Evolutionary conservation across 805 yeast species (phyloP).

Genomic region (Zygoascus ofunaensis): DNA sequence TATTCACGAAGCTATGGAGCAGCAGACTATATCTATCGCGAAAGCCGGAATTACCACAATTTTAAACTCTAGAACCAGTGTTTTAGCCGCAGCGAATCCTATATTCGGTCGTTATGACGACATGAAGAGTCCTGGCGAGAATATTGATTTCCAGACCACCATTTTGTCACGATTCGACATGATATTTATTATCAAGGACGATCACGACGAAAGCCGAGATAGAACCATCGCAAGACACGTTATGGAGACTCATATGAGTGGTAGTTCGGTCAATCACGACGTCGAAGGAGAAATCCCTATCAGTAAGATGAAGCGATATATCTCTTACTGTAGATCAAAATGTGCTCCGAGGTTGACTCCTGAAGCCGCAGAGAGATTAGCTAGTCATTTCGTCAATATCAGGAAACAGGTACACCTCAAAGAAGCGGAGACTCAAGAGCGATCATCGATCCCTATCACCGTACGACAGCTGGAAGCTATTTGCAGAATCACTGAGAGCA

Average conservation of each 20-base stretch:
- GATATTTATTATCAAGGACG: slow-evolving; percentile 96
- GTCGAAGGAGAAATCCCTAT: slow-evolving; percentile 76
- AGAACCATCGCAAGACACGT: slow-evolving; percentile 89
- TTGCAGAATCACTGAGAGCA: slow-evolving; percentile 86
- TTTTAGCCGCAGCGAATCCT: slow-evolving; percentile 97
- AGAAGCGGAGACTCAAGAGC: slow-evolving; percentile 73
- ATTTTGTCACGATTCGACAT: slow-evolving; percentile 95
- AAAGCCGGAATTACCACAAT: slow-evolving; percentile 98
- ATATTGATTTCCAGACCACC: slow-evolving; percentile 95
- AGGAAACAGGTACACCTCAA: slow-evolving; percentile 72
- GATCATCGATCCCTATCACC: slow-evolving; percentile 95
- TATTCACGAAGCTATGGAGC: slow-evolving; percentile 99
- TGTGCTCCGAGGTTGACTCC: slow-evolving; percentile 90
- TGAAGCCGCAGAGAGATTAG: slow-evolving; percentile 81
- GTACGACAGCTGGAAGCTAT: slow-evolving; percentile 97
- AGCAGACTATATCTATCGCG: slow-evolving; percentile 96
- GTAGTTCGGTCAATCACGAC: slow-evolving; percentile 42
- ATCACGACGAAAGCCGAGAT: slow-evolving; percentile 79
- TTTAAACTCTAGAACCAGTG: slow-evolving; percentile 90
- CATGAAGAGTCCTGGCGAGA: slow-evolving; percentile 92
- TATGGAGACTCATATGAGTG: slow-evolving; percentile 87
- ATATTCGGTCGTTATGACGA: slow-evolving; percentile 95
- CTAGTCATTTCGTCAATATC: slow-evolving; percentile 87
- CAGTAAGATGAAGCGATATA: slow-evolving; percentile 82
- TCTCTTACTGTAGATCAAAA: slow-evolving; percentile 78